These are phyloP conservation scores for Daldinia bambusicola DNA, from an alignment of 495 filamentous ascomycete species.

Conservation along the genomic window DNA sequence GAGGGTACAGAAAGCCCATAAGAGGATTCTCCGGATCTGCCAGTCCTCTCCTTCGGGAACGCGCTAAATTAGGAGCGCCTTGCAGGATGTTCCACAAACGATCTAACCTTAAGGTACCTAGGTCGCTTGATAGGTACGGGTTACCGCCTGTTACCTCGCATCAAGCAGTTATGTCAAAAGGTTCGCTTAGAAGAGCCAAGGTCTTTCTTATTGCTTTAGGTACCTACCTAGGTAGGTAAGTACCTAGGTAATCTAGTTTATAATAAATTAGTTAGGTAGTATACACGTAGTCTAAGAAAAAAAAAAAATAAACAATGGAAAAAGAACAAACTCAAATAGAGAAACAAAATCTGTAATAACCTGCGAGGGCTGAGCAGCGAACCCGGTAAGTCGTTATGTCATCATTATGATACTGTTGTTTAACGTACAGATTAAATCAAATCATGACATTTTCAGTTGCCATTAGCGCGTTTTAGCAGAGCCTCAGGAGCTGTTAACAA, in stretches of 20 bases:
- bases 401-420: slow-evolving; percentile 30
- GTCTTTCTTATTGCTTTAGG: background rate
- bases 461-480: slow-evolving; percentile 36
- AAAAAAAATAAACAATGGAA: too few species aligned
- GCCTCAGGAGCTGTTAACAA: slow-evolving; percentile 23
- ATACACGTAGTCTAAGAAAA: too few species aligned
- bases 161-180: background rate
- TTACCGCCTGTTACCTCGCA: slow-evolving; percentile 32
- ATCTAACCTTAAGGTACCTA: slow-evolving; percentile 3
- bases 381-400: slow-evolving; percentile 13
- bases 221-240: too few species aligned
- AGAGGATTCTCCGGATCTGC: slow-evolving; percentile 35
- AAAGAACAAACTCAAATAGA: slow-evolving; percentile 9
- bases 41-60: slow-evolving; percentile 35
- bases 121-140: slow-evolving; percentile 17
- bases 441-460: slow-evolving; percentile 29
- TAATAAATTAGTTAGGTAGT: too few species aligned
- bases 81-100: slow-evolving; percentile 23
- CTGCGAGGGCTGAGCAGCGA: background rate
- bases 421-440: slow-evolving; percentile 17
- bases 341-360: background rate
- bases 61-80: slow-evolving; percentile 27
- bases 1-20: slow-evolving; percentile 1
- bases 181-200: slow-evolving; percentile 23
- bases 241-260: too few species aligned